Percentiles rank a stretch among this genome's conserved stretches.
Conservation (phyloP, 2,329 filamentous ascomycete species). For the Fusarium ramigenum region DNA sequence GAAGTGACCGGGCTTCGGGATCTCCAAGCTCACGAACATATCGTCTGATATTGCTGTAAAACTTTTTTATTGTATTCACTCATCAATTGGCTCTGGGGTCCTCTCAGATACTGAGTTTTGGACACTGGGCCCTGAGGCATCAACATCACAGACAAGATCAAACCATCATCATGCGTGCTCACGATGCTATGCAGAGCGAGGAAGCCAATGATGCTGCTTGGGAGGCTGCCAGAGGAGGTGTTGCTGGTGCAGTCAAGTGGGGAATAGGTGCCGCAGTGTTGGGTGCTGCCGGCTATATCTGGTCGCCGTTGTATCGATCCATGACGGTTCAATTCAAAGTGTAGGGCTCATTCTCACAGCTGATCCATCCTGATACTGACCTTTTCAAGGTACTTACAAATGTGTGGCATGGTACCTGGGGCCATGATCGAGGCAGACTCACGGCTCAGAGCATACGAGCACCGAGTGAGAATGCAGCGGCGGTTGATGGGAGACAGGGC, state of each 20-base stretch:
- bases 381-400: slow-evolving; percentile 74
- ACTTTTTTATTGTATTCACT: background rate
- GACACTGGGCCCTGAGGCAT: background rate
- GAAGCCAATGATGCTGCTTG: slow-evolving; percentile 76
- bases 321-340: slow-evolving; percentile 81
- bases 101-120: background rate
- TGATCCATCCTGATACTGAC: background rate
- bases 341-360: slow-evolving; percentile 56
- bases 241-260: slow-evolving; percentile 76
- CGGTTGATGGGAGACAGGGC: slow-evolving; percentile 71
- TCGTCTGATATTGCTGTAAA: slow-evolving; percentile 22
- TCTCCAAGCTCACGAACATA: slow-evolving; percentile 17
- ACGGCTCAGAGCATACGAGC: slow-evolving; percentile 73
- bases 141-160: background rate
- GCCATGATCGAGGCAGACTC: slow-evolving; percentile 80
- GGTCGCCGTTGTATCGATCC: slow-evolving; percentile 77
- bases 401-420: slow-evolving; percentile 86
- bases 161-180: slow-evolving; percentile 34
- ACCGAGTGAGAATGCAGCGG: slow-evolving; percentile 70
- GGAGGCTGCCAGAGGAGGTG: slow-evolving; percentile 75
- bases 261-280: slow-evolving; percentile 71
- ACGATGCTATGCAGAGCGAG: slow-evolving; percentile 67
- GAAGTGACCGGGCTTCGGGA: slow-evolving; percentile 25
- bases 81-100: background rate
- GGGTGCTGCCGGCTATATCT: slow-evolving; percentile 68